Conservation (phyloP, 768 basidiomycete genomes). For the Russula brevipes region DNA sequence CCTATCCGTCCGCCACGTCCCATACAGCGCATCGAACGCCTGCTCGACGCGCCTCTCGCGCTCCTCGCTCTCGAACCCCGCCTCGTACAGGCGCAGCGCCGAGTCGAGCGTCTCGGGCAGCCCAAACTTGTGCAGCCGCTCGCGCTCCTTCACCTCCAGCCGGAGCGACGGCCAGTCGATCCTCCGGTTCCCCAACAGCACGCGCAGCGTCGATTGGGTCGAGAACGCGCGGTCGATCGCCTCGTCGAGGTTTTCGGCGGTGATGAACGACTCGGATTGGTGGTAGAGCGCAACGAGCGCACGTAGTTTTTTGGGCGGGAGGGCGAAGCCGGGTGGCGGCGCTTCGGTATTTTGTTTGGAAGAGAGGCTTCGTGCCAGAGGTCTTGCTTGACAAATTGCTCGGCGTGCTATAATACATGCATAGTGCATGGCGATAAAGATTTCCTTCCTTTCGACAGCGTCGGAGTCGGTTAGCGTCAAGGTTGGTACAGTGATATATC, state of each 20-base stretch:
- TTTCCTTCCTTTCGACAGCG: not conserved
- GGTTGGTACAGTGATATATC: no score
- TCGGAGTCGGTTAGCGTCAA: no score
- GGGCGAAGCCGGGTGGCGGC: constrained; percentile 27
- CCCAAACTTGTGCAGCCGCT: constrained; percentile 15
- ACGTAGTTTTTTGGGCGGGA: constrained; percentile 56
- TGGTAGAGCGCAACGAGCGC: constrained; percentile 77
- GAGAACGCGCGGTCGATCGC: constrained; percentile 62
- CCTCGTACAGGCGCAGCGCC: not conserved
- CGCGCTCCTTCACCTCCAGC: constrained; percentile 22
- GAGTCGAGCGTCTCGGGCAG: constrained; percentile 17
- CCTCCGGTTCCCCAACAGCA: constrained; percentile 11
- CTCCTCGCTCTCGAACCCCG: constrained; percentile 6
- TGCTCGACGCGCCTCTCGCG: constrained; percentile 10
- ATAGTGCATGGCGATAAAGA: constrained; percentile 8
- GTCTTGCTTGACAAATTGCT: not conserved
- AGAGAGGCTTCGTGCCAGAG: constrained; percentile 23
- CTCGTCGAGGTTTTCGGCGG: constrained; percentile 58
- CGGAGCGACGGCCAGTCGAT: constrained; percentile 23
- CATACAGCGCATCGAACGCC: constrained; percentile 25
- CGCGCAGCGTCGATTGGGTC: not conserved
- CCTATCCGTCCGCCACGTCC: constrained; percentile 16
- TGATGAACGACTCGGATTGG: constrained; percentile 65
- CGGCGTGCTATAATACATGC: constrained; percentile 11
- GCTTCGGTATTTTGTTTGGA: constrained; percentile 17